Percentiles rank a stretch among this genome's conserved stretches.
Conservation (phyloP, 2,329 filamentous ascomycete genomes). For the Volutella citrinella region DNA sequence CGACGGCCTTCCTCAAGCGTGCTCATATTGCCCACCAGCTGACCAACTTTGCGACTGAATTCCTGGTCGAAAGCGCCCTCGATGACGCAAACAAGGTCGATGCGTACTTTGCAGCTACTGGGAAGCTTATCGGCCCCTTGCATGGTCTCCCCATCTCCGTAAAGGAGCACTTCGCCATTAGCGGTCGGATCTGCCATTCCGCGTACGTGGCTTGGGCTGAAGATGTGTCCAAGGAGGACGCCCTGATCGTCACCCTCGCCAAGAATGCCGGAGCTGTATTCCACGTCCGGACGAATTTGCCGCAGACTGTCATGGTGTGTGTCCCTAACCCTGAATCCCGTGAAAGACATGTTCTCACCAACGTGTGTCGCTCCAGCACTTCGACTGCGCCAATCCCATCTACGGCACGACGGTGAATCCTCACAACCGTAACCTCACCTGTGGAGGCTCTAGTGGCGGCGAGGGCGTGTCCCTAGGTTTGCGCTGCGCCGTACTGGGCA, state of each 20-base stretch:
- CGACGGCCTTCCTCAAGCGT: conserved; percentile 15
- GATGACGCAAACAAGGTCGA: conserved; percentile 10
- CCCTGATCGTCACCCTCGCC: background rate
- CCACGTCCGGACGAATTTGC: conserved; percentile 1
- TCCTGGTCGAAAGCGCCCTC: conserved; percentile 16
- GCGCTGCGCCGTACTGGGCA: conserved; percentile 37
- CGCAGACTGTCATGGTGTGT: conserved; percentile 1
- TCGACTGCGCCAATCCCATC: conserved; percentile 35
- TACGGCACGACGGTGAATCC: conserved; percentile 39
- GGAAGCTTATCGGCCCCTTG: conserved; percentile 6
- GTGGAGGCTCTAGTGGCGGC: conserved; percentile 42
- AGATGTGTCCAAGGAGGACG: conserved; percentile 9
- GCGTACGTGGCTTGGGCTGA: conserved; percentile 12
- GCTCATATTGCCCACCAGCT: conserved; percentile 18
- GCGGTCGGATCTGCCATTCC: conserved; percentile 8
- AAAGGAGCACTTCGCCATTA: conserved; percentile 19
- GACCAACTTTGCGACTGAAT: conserved; percentile 17
- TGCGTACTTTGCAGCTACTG: conserved; percentile 5
- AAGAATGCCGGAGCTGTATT: background rate
- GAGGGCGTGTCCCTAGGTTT: conserved; percentile 41
- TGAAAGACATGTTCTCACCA: background rate
- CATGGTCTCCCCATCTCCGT: conserved; percentile 17
- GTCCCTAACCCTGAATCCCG: background rate
- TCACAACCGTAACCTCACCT: conserved; percentile 34
- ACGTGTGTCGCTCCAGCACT: conserved; percentile 17